Base-by-base conservation (phyloP, 495 filamentous ascomycete genomes). In the Entonaema liquescens region DNA sequence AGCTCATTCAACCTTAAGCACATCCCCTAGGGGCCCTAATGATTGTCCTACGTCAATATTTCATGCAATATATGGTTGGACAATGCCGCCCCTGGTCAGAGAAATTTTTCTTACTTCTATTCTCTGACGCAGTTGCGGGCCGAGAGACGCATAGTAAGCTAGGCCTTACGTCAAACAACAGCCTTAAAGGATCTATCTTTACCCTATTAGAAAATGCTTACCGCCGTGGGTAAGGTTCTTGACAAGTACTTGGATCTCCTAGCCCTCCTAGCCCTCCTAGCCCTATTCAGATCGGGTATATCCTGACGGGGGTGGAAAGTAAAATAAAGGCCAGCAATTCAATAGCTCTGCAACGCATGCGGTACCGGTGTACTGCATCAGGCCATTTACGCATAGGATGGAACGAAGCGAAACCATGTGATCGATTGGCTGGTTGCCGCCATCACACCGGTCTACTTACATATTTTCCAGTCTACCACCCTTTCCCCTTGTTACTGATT, bases 101-200 rank as follows among this genome's bases (percentile, higher is more conserved):
- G 4, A 25, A 36, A 21, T 15, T 12, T 21, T 65, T 44, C 31
- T 26, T 13, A 5, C 19, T 19, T 47, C 21, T 4, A 9, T 47
- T 47, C 19, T 47, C 3, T 12, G 19, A 47, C 29, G 26, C 55
- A 42, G 58, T 50, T 50, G 40, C 61, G 65, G 65, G 61, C 70
- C 70, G 65, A 65, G 62, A 57, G 61, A 62, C 65, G 70, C 65
- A 73, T 69, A 66, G 64, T 68, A 72, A 68, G 70, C 70, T 65
- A 61, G 17, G 31, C 36, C 28, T 23, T 50, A 29, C 29, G 47
- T 36, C 56, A 49, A n/a, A n/a, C n/a, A 40, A 38, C 36, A 40
- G 47, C 64, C 36, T 28, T 25, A 53, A 44, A 36, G 31, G 40
- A 35, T 29, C 35, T 25, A 17, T 0, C 26, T 49, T 15, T 57